phyloP scores from a whole-genome alignment of 1,284 basidiomycete species.

The Leccinum griseonigrum region DNA sequence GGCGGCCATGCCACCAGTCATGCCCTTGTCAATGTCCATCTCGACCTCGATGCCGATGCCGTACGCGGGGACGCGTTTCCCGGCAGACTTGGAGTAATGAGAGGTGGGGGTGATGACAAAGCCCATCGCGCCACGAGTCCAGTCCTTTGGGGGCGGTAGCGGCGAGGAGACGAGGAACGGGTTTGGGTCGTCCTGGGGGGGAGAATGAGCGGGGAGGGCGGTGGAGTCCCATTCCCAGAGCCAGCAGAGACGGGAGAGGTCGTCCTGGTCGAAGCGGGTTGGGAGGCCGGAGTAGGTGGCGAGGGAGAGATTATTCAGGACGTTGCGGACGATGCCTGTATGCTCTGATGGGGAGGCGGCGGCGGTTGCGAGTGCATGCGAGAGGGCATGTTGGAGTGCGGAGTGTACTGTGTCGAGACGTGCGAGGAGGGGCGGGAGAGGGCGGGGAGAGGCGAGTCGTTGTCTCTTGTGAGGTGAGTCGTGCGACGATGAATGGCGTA shows the following conservation, averaged over 20 bases:
- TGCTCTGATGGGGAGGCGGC: conserved; percentile 75
- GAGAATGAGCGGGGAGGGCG: conserved; percentile 21
- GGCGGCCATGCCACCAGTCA: conserved; percentile 77
- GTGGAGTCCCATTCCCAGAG: conserved; percentile 82
- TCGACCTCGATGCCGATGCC: conserved; percentile 83
- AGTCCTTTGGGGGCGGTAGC: conserved; percentile 51
- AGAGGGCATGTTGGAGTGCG: conserved; percentile 72
- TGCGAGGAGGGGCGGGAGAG: conserved; percentile 57
- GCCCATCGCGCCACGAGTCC: conserved; percentile 76
- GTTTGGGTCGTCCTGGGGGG: conserved; percentile 56
- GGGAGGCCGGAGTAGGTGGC: conserved; percentile 65
- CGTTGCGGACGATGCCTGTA: conserved; percentile 69
- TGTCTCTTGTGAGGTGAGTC: conserved; percentile 30
- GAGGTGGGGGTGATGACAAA: conserved; percentile 68
- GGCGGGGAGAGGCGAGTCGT: conserved; percentile 17
- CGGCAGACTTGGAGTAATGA: conserved; percentile 62
- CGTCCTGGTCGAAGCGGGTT: conserved; percentile 60
- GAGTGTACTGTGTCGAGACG: conserved; percentile 63
- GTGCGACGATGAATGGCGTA: conserved; percentile 26
- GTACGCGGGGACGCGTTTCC: conserved; percentile 70
- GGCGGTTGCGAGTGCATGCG: conserved; percentile 77
- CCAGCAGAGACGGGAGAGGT: conserved; percentile 76
- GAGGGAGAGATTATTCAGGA: conserved; percentile 73
- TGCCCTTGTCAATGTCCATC: conserved; percentile 75
- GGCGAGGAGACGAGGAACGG: conserved; percentile 57